Evolutionary conservation across 2,329 filamentous ascomycete species (phyloP), one percentile per base, ranked within the genome.

Genomic region (Rhytidhysteron rufulum): DNA sequence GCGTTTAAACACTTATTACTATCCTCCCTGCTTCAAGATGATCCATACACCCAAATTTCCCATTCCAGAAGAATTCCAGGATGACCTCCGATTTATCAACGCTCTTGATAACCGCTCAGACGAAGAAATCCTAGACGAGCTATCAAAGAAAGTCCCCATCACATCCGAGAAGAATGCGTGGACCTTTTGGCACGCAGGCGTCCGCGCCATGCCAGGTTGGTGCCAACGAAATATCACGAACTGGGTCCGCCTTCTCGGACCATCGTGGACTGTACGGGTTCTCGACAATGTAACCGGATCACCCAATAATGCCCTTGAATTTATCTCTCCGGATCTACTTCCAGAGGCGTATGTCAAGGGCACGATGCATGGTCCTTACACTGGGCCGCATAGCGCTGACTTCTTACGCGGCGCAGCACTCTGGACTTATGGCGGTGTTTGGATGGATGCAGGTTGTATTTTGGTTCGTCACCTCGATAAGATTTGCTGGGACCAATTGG

Each of bases 301-400:
- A 4, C 58, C 62, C 4, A 67, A 67, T 32, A 57, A 71, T 34
- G 63, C 62, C 3, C 50, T 61, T 37, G 62, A 63, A 27, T 73
- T 59, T 42, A 45, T 71, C 4, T 45, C 63, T 5, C 37, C 53
- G 1, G 55, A 61, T 1, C 49, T 64, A 27, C 60, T 58, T 2
- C 59, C 57, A 0, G 62, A 68, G 11, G 51, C 66, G 0, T 70
- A 74, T 40, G 63, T 70, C 19, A 59, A 69, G 9, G 52, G 62
- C 22, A 67, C 59, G 0, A 75, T 75, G 68, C 59, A 64, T 10
- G 72, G 73, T 0, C 64, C 65, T 0, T 65, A 66, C 38, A 56
- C 62, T 1, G 72, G 67, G 1, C 63, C 62, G 1, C 74, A 78
- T 44, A 65, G 62, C 1, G 69, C 70, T 3, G 75, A 78, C 38